Evolutionary conservation across 2,329 filamentous ascomycete genomes (phyloP).

Genomic region (Alternaria sp.): DNA sequence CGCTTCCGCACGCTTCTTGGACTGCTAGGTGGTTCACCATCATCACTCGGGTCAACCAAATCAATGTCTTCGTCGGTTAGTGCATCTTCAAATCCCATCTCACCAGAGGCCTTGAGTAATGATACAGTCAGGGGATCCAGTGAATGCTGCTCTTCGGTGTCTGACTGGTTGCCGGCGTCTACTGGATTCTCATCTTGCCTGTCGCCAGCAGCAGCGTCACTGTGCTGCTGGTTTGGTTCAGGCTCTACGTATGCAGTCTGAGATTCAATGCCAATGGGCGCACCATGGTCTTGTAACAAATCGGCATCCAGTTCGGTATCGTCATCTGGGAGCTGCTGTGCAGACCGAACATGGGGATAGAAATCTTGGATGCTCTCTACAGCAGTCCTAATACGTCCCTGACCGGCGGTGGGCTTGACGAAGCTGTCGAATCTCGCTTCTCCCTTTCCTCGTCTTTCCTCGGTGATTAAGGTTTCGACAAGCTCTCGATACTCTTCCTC

Average conservation of each 20-base stretch:
- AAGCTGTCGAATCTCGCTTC: slow-evolving; percentile 71
- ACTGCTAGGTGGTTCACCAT: slow-evolving; percentile 16
- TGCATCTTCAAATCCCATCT: slow-evolving; percentile 16
- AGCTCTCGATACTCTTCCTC: slow-evolving; percentile 81
- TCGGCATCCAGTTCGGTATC: background rate
- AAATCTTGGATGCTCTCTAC: slow-evolving; percentile 88
- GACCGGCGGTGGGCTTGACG: slow-evolving; percentile 62
- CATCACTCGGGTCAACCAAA: slow-evolving; percentile 27
- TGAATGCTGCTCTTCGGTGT: slow-evolving; percentile 35
- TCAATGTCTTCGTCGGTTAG: slow-evolving; percentile 34
- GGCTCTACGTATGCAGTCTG: background rate
- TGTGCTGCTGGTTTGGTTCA: slow-evolving; percentile 6
- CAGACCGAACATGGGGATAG: slow-evolving; percentile 70
- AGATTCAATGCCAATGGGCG: background rate
- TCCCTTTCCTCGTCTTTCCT: slow-evolving; percentile 66
- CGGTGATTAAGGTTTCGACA: slow-evolving; percentile 67
- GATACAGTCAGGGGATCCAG: slow-evolving; percentile 47
- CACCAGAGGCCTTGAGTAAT: slow-evolving; percentile 22
- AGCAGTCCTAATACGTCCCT: slow-evolving; percentile 73
- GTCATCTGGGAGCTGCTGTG: slow-evolving; percentile 26
- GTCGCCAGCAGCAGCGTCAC: slow-evolving; percentile 18
- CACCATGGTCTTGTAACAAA: background rate
- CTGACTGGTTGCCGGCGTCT: slow-evolving; percentile 25
- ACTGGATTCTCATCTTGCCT: slow-evolving; percentile 41
- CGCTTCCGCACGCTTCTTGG: slow-evolving; percentile 32